These are phyloP conservation scores for Candida ortonii DNA, from an alignment of 805 yeast genomes.

Conservation along the genomic window DNA sequence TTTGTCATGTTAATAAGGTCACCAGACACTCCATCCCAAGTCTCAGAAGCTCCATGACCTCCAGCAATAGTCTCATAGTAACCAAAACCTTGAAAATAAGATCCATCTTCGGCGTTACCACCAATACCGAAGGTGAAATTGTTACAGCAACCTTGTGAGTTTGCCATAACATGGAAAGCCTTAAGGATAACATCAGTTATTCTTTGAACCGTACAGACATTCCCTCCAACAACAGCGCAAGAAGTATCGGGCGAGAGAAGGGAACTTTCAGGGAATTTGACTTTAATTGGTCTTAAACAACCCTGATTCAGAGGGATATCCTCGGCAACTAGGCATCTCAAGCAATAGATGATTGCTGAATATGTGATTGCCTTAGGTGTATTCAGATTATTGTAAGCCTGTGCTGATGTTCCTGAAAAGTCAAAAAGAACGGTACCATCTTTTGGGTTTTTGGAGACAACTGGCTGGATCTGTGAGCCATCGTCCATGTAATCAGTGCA, in stretches of 20 bases:
- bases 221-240: constrained; percentile 42
- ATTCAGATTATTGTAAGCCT: constrained; percentile 50
- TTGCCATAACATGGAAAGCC: constrained; percentile 81
- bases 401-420: constrained; percentile 50
- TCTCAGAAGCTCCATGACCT: constrained; percentile 51
- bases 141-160: constrained; percentile 87
- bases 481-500: constrained; percentile 52
- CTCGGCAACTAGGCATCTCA: constrained; percentile 45
- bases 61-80: constrained; percentile 54
- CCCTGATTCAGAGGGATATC: constrained; percentile 57
- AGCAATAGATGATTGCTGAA: constrained; percentile 53
- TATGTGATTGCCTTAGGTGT: constrained; percentile 55
- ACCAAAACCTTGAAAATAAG: constrained; percentile 42
- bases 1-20: constrained; percentile 49
- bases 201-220: constrained; percentile 78
- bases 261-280: constrained; percentile 31
- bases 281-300: constrained; percentile 32
- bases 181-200: constrained; percentile 77
- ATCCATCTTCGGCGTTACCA: constrained; percentile 41
- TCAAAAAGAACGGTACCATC: constrained; percentile 46
- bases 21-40: constrained; percentile 45
- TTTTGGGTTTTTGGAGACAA: constrained; percentile 38
- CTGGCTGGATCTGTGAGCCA: constrained; percentile 43
- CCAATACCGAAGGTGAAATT: constrained; percentile 83
- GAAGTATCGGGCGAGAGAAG: constrained; percentile 39